Evolutionary conservation across 225 moss, liverwort and hornwort species (phyloP), one percentile per base, ranked within the genome.

Genomic region (Ulota crispa): DNA sequence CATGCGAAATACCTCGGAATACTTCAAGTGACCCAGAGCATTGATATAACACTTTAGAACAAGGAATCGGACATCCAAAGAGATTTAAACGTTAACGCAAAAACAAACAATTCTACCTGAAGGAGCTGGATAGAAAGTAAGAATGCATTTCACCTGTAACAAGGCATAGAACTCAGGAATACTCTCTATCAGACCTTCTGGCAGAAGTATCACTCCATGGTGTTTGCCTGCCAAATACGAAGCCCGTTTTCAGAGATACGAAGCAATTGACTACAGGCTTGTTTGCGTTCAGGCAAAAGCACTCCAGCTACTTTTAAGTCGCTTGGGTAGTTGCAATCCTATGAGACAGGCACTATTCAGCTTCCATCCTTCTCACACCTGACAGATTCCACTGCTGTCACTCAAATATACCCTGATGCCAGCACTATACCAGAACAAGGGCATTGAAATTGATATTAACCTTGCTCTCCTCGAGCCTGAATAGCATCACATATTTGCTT

Each of bases 181-280:
- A 82, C 91, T 99, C 82, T 99, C 98, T 31, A 99, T 99, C 31
- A 99, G 94, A 74, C 98, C 98, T 89, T 99, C 98, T 34, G 98
- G 98, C 68, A 96, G 86, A 55, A 99, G 94, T 78, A 99, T 83
- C 81, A 99, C 98, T 74, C 98, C 98, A 83, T 99, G 96, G 77
- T 92, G 73, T 73, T 96, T 99, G 50, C 86, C 98, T 97, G 95
- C 74, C 79, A 84, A 47, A 43, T 55, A 61, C 36, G 60, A 70
- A 75, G 54, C 6, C 43, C 45, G 34, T 30, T 79, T 63, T 56
- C 13, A 72, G 20, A 84, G 69, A 78, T 27, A 36, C 41, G 47
- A 76, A 80, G 68, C 41, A 64, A 24, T 4, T 21, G 16, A 19
- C 72, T 66, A 78, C 37, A 78, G 6, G 9, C 30, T 64, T 13